A percentile compares a stretch with the other conserved stretches of the same genome.
phyloP scores from a whole-genome alignment of 1,139 yeast genomes.

The Groenewaldozyma sp. region DNA sequence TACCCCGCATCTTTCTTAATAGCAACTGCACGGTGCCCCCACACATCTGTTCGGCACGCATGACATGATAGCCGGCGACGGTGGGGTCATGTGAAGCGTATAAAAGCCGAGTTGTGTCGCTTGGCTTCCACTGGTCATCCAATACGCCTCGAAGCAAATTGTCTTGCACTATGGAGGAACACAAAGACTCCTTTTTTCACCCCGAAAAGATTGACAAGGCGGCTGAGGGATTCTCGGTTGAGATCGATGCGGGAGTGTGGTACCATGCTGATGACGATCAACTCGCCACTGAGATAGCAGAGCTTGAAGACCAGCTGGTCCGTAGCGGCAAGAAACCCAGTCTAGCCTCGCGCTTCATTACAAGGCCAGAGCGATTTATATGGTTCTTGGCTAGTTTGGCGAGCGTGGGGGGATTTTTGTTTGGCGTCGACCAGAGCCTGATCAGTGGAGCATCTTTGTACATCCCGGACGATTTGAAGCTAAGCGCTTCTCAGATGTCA shows the following conservation, averaged over 20 bases:
- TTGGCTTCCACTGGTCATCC: no score
- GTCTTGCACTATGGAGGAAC: no score
- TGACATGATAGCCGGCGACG: no score
- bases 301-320: constrained; percentile 8
- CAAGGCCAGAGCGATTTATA: constrained; percentile 7
- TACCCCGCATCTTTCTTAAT: no score
- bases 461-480: constrained; percentile 40
- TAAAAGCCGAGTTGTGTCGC: no score
- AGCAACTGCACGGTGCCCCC: no score
- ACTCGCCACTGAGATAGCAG: constrained; percentile 7
- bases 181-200: no score
- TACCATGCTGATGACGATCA: constrained; percentile 8
- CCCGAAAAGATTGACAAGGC: no score
- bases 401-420: constrained; percentile 73
- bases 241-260: constrained; percentile 11
- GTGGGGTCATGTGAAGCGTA: no score
- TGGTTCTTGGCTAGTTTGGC: constrained; percentile 30
- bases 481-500: constrained; percentile 56
- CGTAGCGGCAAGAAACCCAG: constrained; percentile 7
- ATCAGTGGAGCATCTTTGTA: constrained; percentile 61
- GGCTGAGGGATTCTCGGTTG: constrained; percentile 4
- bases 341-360: constrained; percentile 7
- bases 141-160: no score
- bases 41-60: no score
- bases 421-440: constrained; percentile 78